These are phyloP conservation scores for Rhizoctonia solani DNA, from an alignment of 1,284 basidiomycete genomes.

Conservation along the genomic window DNA sequence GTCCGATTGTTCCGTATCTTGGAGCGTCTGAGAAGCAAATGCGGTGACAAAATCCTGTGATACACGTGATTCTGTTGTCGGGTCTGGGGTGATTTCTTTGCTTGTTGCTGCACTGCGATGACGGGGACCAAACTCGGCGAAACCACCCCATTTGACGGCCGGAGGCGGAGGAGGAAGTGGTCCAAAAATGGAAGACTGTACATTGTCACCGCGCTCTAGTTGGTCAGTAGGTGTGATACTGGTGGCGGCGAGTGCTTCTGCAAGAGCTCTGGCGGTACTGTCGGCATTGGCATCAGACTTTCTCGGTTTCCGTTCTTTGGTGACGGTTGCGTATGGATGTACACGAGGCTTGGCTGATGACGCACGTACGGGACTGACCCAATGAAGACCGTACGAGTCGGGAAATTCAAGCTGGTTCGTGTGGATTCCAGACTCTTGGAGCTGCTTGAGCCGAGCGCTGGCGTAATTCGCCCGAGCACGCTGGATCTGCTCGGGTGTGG, in stretches of 20 bases:
- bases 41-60: slow-evolving; percentile 27
- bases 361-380: slow-evolving; percentile 16
- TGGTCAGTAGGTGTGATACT: slow-evolving; percentile 26
- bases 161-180: slow-evolving; percentile 29
- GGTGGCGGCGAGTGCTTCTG: slow-evolving; percentile 26
- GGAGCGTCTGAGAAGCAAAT: slow-evolving; percentile 24
- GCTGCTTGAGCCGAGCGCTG: slow-evolving; percentile 22
- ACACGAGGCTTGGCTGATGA: slow-evolving; percentile 22
- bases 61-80: slow-evolving; percentile 19
- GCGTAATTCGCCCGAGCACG: slow-evolving; percentile 14
- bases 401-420: background rate
- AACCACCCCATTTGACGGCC: slow-evolving; percentile 28
- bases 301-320: slow-evolving; percentile 25
- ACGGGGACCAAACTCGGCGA: slow-evolving; percentile 26
- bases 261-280: slow-evolving; percentile 8
- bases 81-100: slow-evolving; percentile 32
- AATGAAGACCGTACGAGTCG: slow-evolving; percentile 25
- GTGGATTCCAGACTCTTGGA: slow-evolving; percentile 17
- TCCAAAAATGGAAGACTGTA: slow-evolving; percentile 31
- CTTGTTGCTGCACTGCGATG: background rate
- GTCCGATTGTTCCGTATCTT: no score
- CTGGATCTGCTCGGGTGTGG: slow-evolving; percentile 22
- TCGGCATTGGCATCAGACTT: background rate
- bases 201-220: slow-evolving; percentile 18
- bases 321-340: slow-evolving; percentile 19